phyloP scores from a whole-genome alignment of 768 basidiomycete species.

The Leccinum rimulosum region DNA sequence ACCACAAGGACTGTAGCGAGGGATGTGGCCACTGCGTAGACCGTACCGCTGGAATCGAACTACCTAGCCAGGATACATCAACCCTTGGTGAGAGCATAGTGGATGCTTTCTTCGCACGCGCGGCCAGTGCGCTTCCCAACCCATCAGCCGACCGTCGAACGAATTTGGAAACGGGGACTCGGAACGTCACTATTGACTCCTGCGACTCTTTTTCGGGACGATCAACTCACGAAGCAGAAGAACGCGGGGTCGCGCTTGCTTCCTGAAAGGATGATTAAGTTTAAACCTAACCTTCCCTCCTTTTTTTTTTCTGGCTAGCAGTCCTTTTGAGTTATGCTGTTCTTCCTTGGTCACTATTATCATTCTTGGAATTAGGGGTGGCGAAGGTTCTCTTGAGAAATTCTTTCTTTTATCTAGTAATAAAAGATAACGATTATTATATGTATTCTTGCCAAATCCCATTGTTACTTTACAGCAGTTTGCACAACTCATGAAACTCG shows the following conservation, averaged over 20 bases:
- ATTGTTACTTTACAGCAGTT: too few species aligned
- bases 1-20: conserved; percentile 40
- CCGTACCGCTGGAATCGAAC: conserved; percentile 40
- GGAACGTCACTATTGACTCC: conserved; percentile 47
- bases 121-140: conserved; percentile 59
- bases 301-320: not conserved
- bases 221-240: conserved; percentile 33
- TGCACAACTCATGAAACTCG: too few species aligned
- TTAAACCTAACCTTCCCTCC: not conserved
- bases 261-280: conserved; percentile 35
- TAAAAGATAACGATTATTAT: not conserved
- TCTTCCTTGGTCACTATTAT: not conserved
- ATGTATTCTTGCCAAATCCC: not conserved
- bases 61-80: conserved; percentile 33
- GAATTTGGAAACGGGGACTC: conserved; percentile 43
- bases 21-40: conserved; percentile 68
- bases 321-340: not conserved
- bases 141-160: conserved; percentile 45
- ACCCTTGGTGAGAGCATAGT: conserved; percentile 37
- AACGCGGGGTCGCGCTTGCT: conserved; percentile 43
- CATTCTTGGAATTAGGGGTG: not conserved
- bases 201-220: conserved; percentile 34
- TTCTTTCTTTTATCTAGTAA: not conserved
- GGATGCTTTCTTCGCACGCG: conserved; percentile 64
- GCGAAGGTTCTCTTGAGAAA: not conserved